Conservation (phyloP, 1,284 basidiomycete genomes). For the Ceratobasidium sp. region DNA sequence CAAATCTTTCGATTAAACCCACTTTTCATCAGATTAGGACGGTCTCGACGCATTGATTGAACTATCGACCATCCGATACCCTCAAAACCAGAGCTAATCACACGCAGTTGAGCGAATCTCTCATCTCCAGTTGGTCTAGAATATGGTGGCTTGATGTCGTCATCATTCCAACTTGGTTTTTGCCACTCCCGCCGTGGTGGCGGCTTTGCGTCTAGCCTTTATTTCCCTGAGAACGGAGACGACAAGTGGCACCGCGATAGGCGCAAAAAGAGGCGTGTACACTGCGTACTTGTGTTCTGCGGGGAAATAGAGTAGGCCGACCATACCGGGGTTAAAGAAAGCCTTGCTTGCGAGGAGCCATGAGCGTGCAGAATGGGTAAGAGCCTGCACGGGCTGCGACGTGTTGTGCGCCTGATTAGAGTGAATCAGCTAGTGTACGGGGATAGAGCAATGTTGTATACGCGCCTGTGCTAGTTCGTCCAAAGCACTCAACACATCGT, state of each 20-base stretch:
- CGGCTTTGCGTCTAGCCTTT: constrained; percentile 41
- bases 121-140: background rate
- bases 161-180: constrained; percentile 29
- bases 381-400: constrained; percentile 49
- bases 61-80: constrained; percentile 16
- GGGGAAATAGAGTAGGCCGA: constrained; percentile 94
- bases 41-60: constrained; percentile 23
- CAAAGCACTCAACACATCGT: constrained; percentile 73
- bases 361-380: constrained; percentile 71
- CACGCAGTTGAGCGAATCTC: constrained; percentile 11
- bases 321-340: constrained; percentile 96
- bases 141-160: constrained; percentile 8
- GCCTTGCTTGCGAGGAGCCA: constrained; percentile 80
- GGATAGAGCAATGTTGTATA: constrained; percentile 11
- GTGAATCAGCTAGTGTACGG: background rate
- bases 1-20: constrained; percentile 18
- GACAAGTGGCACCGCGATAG: constrained; percentile 80
- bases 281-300: constrained; percentile 95
- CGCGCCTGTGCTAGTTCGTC: constrained; percentile 72
- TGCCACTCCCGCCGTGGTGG: background rate
- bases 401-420: constrained; percentile 27
- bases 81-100: constrained; percentile 19
- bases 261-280: constrained; percentile 91
- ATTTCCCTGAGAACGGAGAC: constrained; percentile 76
- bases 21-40: constrained; percentile 31